A percentile compares a stretch with the other conserved stretches of the same genome.
Conservation (phyloP, 805 yeast species). For the Myxozyma nipponensis region DNA sequence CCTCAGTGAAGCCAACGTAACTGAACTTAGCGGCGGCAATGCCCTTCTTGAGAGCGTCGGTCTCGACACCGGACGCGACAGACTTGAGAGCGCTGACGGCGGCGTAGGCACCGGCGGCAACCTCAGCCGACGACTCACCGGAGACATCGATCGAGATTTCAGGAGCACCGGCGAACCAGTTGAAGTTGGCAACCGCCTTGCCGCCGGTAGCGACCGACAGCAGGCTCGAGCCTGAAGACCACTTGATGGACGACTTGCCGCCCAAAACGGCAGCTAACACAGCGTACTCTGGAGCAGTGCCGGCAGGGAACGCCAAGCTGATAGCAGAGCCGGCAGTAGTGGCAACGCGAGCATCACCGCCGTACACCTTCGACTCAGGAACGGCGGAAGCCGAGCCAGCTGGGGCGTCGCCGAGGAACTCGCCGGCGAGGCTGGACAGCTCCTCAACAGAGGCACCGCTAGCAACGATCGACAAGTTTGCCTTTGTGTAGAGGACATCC, state of each 20-base stretch:
- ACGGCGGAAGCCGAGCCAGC: conserved; percentile 50
- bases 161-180: conserved; percentile 72
- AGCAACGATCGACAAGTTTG: conserved; percentile 67
- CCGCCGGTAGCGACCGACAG: conserved; percentile 46
- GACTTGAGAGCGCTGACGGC: conserved; percentile 23
- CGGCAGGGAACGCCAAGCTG: conserved; percentile 75
- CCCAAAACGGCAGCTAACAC: conserved; percentile 66
- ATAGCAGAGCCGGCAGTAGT: conserved; percentile 63
- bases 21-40: conserved; percentile 57
- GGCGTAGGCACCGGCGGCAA: conserved; percentile 54
- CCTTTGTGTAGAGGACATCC: conserved; percentile 59
- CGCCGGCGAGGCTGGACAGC: conserved; percentile 60
- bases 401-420: conserved; percentile 52
- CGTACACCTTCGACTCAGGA: conserved; percentile 45
- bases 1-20: conserved; percentile 44
- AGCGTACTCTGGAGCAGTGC: conserved; percentile 60
- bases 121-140: conserved; percentile 56
- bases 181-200: conserved; percentile 47
- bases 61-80: conserved; percentile 27
- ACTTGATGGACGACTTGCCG: conserved; percentile 48
- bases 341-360: conserved; percentile 65
- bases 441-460: conserved; percentile 71
- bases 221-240: conserved; percentile 50
- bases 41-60: conserved; percentile 47
- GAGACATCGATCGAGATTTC: conserved; percentile 68